These are phyloP conservation scores for Bryum argenteum DNA, from an alignment of 225 moss, liverwort and hornwort genomes.

Conservation along the genomic window DNA sequence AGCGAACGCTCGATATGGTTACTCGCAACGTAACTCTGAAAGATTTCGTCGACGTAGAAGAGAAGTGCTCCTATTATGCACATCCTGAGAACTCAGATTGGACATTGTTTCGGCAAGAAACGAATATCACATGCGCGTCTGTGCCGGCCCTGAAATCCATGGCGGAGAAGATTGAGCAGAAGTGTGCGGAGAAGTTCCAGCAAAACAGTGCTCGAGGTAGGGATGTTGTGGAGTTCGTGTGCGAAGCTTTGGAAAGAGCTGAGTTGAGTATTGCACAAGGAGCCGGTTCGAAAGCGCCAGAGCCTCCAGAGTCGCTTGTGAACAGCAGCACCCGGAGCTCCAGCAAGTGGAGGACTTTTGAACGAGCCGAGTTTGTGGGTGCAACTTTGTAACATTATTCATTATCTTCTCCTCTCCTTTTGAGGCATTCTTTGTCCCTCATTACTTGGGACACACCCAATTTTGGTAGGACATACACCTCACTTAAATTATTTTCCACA, in stretches of 20 bases:
- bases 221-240: slow-evolving; percentile 86
- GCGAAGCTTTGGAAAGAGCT: slow-evolving; percentile 63
- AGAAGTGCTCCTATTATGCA: slow-evolving; percentile 76
- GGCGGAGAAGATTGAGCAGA: slow-evolving; percentile 83
- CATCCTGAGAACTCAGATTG: slow-evolving; percentile 80
- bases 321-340: slow-evolving; percentile 55
- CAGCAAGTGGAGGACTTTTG: slow-evolving; percentile 69
- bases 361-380: slow-evolving; percentile 53
- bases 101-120: slow-evolving; percentile 87
- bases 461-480: slow-evolving; percentile 26
- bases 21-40: slow-evolving; percentile 82
- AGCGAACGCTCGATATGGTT: slow-evolving; percentile 73
- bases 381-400: slow-evolving; percentile 40
- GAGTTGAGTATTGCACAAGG: slow-evolving; percentile 20
- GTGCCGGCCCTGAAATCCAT: slow-evolving; percentile 77
- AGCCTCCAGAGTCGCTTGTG: slow-evolving; percentile 43
- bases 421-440: slow-evolving; percentile 25
- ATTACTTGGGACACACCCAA: slow-evolving; percentile 12
- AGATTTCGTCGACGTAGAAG: slow-evolving; percentile 85
- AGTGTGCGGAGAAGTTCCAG: slow-evolving; percentile 81
- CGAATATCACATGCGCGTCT: slow-evolving; percentile 77
- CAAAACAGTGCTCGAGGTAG: slow-evolving; percentile 80
- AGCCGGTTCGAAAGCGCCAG: slow-evolving; percentile 26
- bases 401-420: neutral
- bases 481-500: slow-evolving; percentile 32